Evolutionary conservation across 75 land plant genomes (phyloP).

Genomic region (Picea sitchensis): DNA sequence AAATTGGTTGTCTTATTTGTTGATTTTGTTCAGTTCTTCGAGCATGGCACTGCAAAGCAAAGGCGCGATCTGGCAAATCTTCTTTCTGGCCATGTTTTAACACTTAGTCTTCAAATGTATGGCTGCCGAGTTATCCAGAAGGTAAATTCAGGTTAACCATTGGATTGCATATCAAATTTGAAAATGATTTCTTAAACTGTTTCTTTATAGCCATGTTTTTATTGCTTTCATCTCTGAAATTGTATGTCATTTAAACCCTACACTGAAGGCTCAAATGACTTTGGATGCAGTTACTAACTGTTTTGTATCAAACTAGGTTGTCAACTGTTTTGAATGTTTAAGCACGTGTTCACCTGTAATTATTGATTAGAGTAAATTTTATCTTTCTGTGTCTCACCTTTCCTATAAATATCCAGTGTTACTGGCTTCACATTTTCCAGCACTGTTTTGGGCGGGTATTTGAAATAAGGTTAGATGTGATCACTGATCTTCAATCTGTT

Average conservation of each 20-base stretch:
- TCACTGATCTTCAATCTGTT: no score
- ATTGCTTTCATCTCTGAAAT: conserved; percentile 19
- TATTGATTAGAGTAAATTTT: no score
- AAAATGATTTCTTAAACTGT: conserved; percentile 1
- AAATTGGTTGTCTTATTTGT: not conserved
- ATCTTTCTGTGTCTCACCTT: no score
- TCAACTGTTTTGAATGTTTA: not conserved
- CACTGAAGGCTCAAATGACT: not conserved
- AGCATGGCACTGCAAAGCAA: conserved; percentile 65
- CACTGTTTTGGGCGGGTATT: not conserved
- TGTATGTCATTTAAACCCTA: conserved; percentile 2
- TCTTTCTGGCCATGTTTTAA: conserved; percentile 63
- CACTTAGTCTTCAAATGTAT: conserved; percentile 85
- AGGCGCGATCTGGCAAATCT: conserved; percentile 54
- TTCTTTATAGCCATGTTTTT: conserved; percentile 38
- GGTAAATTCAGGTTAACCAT: conserved; percentile 23
- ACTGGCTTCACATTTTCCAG: not conserved
- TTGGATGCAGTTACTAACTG: not conserved
- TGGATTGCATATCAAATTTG: not conserved
- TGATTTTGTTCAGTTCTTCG: conserved; percentile 54
- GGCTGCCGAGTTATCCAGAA: conserved; percentile 87
- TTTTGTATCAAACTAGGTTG: conserved; percentile 11
- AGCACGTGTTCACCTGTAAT: no score
- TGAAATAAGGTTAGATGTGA: no score
- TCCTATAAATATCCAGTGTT: no score